Conservation (phyloP, 805 yeast species). For the Ogataea salicorniae region DNA sequence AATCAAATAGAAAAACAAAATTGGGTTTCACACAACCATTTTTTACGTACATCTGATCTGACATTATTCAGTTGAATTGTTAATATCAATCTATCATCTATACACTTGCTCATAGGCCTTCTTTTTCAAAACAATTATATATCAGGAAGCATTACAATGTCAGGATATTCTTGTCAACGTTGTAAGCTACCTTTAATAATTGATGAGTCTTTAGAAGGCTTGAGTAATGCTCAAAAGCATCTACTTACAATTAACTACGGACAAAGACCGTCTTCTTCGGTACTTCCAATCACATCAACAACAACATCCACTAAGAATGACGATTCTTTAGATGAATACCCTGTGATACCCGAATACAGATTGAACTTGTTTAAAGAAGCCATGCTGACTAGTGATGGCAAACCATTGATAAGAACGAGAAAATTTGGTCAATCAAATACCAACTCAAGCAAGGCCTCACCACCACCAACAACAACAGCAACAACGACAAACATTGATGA, state of each 20-base stretch:
- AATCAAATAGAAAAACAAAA: background rate
- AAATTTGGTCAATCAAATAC: slow-evolving; percentile 2
- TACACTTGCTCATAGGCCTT: no score
- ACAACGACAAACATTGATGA: slow-evolving; percentile 10
- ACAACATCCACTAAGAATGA: slow-evolving; percentile 1
- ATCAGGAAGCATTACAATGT: slow-evolving; percentile 12
- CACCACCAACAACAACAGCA: no score
- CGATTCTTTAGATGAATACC: slow-evolving; percentile 22
- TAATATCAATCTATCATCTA: no score
- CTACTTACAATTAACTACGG: slow-evolving; percentile 38
- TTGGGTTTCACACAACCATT: no score
- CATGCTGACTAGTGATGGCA: slow-evolving; percentile 14
- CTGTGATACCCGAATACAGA: slow-evolving; percentile 35
- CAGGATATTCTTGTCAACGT: slow-evolving; percentile 46
- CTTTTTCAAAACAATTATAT: no score
- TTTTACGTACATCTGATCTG: no score
- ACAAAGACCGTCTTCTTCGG: slow-evolving; percentile 19
- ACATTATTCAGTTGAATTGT: no score
- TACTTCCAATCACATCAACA: slow-evolving; percentile 18
- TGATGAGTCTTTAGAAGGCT: slow-evolving; percentile 48
- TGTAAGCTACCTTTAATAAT: slow-evolving; percentile 55
- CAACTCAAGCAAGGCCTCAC: no score
- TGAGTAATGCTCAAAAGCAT: slow-evolving; percentile 51
- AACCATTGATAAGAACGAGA: slow-evolving; percentile 18
- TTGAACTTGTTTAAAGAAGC: slow-evolving; percentile 34